phyloP scores from a whole-genome alignment of 108 stramenopile species.

The Cyclotella choctawhatcheeana region DNA sequence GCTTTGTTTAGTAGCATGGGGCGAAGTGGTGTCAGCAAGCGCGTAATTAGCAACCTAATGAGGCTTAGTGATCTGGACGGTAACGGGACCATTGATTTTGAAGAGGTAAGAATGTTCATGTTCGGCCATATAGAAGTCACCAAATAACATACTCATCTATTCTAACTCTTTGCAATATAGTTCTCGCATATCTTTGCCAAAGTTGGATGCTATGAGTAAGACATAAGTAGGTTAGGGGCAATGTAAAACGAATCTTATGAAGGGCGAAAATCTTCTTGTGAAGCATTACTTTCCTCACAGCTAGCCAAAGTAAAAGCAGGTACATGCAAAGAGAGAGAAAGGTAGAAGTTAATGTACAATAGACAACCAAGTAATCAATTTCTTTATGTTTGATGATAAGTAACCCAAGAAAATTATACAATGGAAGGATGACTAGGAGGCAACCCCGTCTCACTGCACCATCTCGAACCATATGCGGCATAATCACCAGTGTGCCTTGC shows the following conservation, averaged over 20 bases:
- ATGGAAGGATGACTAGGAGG: not conserved
- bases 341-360: too few species aligned
- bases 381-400: too few species aligned
- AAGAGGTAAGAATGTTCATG: too few species aligned
- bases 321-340: too few species aligned
- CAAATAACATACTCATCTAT: too few species aligned
- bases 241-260: too few species aligned
- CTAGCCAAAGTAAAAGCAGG: too few species aligned
- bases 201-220: constrained; percentile 1
- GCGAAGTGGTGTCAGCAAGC: constrained; percentile 10
- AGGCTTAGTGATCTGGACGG: constrained; percentile 21
- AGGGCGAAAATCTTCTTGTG: too few species aligned
- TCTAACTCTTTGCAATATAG: too few species aligned
- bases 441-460: not conserved
- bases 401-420: not conserved
- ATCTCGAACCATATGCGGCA: not conserved
- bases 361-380: too few species aligned
- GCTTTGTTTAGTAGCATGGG: constrained; percentile 12
- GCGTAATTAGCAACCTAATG: constrained; percentile 16
- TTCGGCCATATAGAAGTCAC: too few species aligned
- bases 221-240: not conserved
- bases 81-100: constrained; percentile 28
- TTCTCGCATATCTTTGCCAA: constrained; percentile 17
- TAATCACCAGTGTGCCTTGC: constrained; percentile 14
- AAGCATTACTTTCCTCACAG: too few species aligned